Evolutionary conservation across 2,329 filamentous ascomycete species (phyloP), one percentile per base, ranked within the genome.

Genomic region (Fusarium goolgardi): DNA sequence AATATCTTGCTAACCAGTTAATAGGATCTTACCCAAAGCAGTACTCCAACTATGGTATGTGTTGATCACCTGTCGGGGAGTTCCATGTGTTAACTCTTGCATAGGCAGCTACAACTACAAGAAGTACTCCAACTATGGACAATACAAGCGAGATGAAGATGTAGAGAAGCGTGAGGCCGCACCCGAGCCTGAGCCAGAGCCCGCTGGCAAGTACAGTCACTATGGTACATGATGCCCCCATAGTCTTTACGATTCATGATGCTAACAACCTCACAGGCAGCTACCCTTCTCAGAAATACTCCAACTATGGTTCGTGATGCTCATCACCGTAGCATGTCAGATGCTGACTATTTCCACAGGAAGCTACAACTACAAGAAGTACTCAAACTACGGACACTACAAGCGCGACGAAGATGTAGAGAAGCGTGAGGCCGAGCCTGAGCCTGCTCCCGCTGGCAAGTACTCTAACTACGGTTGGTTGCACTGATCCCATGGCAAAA

Each of bases 61-160:
- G 5, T 3, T 25, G 6, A 3, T 1, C 6, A 5, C 3, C 3
- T 2, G 31, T 5, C 2, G 9, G 1, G 1, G 4, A 10, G 10
- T 16, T 6, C 6, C 0, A 29, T 8, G 9, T 11, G 5, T 20
- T 66, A 9, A 65, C 31, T 4, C 1, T 3, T 5, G 4, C 2
- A 1, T 8, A 59, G 63, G 63, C 13, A 55, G 35, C 49, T 67
- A 67, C 25, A 31, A 63, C 31, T 67, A 67, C 6, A 64, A 67
- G 27, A 63, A 67, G 2, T 67, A 67, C 39, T 46, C 44, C 0
- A 39, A 18, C 12, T 68, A 67, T 21, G 64, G 65, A 6, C 23
- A 23, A 10, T 63, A 67, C 5, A 67, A 63, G 39, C 47, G 52
- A n/a, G 62, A 66, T 5, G 56, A 46, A 1, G 58, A 39, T 15